Percentiles rank a stretch among this genome's conserved stretches.
Evolutionary conservation across 1,284 basidiomycete species (phyloP).

Genomic region (Austroboletus rostrupii): DNA sequence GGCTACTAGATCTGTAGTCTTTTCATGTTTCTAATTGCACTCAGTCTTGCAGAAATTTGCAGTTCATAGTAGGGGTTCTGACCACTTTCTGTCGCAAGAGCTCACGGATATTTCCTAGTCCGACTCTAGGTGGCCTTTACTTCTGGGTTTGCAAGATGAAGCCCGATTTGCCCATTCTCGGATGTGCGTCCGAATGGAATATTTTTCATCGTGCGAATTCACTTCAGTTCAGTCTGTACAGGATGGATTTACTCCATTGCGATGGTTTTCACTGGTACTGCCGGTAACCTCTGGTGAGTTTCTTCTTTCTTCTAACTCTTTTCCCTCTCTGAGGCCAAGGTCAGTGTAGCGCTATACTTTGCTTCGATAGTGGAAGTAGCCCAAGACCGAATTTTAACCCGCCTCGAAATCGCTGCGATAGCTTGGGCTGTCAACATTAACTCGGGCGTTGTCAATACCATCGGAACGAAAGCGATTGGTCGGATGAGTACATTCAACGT

Average conservation of each 20-base stretch:
- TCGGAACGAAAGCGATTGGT: slow-evolving; percentile 57
- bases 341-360: slow-evolving; percentile 50
- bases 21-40: slow-evolving; percentile 57
- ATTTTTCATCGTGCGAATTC: not conserved
- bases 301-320: not conserved
- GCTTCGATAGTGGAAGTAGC: slow-evolving; percentile 53
- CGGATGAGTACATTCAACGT: slow-evolving; percentile 54
- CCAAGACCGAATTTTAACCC: slow-evolving; percentile 40
- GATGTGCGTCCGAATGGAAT: slow-evolving; percentile 39
- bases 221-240: slow-evolving; percentile 40
- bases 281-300: slow-evolving; percentile 51
- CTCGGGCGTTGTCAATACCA: slow-evolving; percentile 50
- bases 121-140: slow-evolving; percentile 57
- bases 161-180: slow-evolving; percentile 49
- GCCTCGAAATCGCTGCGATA: slow-evolving; percentile 50
- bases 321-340: not conserved
- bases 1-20: slow-evolving; percentile 47
- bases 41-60: slow-evolving; percentile 57
- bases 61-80: slow-evolving; percentile 47
- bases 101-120: slow-evolving; percentile 29
- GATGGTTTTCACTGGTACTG: slow-evolving; percentile 59
- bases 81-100: not conserved
- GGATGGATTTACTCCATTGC: slow-evolving; percentile 62
- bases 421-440: slow-evolving; percentile 57
- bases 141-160: slow-evolving; percentile 68